Conservation (phyloP, 2,329 filamentous ascomycete species). For the Microdochium trichocladiopsis region DNA sequence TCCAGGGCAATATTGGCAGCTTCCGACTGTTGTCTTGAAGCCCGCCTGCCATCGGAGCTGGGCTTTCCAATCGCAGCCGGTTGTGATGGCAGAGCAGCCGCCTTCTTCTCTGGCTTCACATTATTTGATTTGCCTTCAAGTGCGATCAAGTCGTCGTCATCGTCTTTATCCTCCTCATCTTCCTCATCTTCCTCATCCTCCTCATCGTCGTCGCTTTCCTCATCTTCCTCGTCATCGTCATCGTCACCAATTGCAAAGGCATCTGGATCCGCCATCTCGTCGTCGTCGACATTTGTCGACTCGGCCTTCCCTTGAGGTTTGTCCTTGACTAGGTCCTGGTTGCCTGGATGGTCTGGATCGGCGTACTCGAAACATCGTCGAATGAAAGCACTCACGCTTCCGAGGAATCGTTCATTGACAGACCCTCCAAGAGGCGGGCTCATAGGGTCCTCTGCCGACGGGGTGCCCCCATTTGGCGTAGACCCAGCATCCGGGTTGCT, state of each 20-base stretch:
- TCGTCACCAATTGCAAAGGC: constrained; percentile 70
- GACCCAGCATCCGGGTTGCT: constrained; percentile 56
- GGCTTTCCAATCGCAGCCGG: constrained; percentile 19
- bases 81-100: constrained; percentile 30
- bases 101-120: constrained; percentile 34
- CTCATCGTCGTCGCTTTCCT: constrained; percentile 62
- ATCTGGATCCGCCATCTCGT: constrained; percentile 17
- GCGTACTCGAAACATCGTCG: constrained; percentile 96
- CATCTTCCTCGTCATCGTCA: constrained; percentile 53
- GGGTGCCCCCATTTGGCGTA: constrained; percentile 38
- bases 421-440: constrained; percentile 43
- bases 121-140: constrained; percentile 41
- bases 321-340: constrained; percentile 29
- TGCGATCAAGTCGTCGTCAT: constrained; percentile 52
- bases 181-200: constrained; percentile 33
- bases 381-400: constrained; percentile 93
- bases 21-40: constrained; percentile 62
- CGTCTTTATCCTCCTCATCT: constrained; percentile 40
- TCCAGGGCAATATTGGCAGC: constrained; percentile 86
- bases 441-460: constrained; percentile 23
- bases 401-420: constrained; percentile 81
- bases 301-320: neutral
- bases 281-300: constrained; percentile 17
- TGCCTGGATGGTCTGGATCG: constrained; percentile 75
- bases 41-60: constrained; percentile 23